Evolutionary conservation across 176 grass and related monocot species (phyloP).

Genomic region (Cenchrus purpureus): DNA sequence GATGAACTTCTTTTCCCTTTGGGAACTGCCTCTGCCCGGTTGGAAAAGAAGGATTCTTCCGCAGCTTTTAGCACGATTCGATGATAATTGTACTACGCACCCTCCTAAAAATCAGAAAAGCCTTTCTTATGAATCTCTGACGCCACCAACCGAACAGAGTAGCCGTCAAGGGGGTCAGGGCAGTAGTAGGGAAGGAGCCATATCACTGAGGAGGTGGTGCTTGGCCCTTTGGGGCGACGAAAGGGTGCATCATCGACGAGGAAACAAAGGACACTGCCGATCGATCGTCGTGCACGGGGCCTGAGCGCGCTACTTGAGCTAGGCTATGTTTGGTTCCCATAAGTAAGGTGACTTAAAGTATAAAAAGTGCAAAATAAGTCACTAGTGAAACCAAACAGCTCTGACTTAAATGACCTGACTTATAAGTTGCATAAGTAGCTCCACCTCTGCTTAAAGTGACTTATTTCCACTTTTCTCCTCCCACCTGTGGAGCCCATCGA

Average conservation of each 20-base stretch:
- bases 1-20: background rate
- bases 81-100: background rate
- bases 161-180: background rate
- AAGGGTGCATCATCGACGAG: constrained; percentile 9
- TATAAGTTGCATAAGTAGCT: too few relatives aligned
- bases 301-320: background rate
- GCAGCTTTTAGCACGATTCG: background rate
- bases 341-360: too few relatives aligned
- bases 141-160: background rate
- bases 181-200: background rate
- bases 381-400: too few relatives aligned
- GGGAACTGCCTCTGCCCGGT: background rate
- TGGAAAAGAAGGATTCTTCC: background rate
- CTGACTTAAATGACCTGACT: too few relatives aligned
- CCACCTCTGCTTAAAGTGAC: too few relatives aligned
- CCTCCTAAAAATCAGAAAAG: background rate
- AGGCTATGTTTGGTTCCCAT: background rate
- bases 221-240: constrained; percentile 1
- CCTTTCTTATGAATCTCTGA: background rate
- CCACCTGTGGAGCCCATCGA: too few relatives aligned
- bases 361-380: too few relatives aligned
- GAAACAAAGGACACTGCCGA: background rate
- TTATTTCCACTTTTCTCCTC: too few relatives aligned
- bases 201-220: background rate
- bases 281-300: background rate